Evolutionary conservation across 441 rosid species (phyloP), one percentile per base, ranked within the genome.

Genomic region (Populus hybrid): DNA sequence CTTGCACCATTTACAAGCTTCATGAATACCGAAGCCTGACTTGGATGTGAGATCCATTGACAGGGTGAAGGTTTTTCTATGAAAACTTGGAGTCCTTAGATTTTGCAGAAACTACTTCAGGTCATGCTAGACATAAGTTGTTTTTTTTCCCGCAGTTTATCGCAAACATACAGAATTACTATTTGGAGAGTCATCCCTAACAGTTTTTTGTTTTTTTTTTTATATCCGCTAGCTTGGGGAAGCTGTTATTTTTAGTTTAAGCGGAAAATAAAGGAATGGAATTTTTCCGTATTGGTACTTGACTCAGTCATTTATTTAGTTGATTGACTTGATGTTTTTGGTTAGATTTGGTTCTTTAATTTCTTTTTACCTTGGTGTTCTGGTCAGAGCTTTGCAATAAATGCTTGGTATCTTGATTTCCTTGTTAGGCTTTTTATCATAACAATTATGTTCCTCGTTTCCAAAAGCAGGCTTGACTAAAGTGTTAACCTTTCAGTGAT

Each of bases 321-420:
- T 69, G 21, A 35, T 67, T 21, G 35, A 61, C 28, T 61, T 76
- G 34, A 76, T 18, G 61, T 26, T 73, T 53, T 2, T 69, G 74
- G 21, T 73, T 69, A 19, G 32, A 30, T 61, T 57, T 65, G 38
- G 34, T 40, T 11, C 61, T 69, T n/a, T 61, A 35, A 59, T 18
- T 18, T 40, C 10, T 50, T 19, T 9, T 32, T 46, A 32, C 21
- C 50, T 42, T 16, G 7, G 38, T 64, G 50, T 35, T 66, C 35
- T 28, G 64, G 12, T 28, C 24, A 19, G 42, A 69, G 36, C 35
- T 10, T 53, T 19, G 9, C 57, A 40, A 23, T 24, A 36, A 9
- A 40, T 28, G 21, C 14, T 3, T 46, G 66, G 23, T 16, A 21
- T 16, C 24, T 34, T 19, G 2, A 24, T 3, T 40, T 77, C 11